These are phyloP conservation scores for Prorocentrum cordatum DNA, from an alignment of 169 alveolate genomes.

Conservation along the genomic window DNA sequence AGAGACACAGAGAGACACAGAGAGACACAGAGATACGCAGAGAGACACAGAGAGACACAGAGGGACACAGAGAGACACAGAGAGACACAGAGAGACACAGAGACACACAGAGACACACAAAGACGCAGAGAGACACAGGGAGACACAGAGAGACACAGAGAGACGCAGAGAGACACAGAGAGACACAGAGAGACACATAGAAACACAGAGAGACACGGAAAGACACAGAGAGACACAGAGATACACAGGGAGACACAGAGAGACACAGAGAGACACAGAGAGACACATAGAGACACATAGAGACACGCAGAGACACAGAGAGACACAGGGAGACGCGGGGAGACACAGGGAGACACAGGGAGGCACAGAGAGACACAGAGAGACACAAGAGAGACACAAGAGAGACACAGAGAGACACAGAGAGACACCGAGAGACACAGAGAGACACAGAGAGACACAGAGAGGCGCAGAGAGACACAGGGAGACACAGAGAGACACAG, in stretches of 20 bases:
- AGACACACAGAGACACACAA: not conserved
- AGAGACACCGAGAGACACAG: slow-evolving; percentile 5
- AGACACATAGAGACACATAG: slow-evolving; percentile 1
- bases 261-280: not conserved
- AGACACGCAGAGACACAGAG: not conserved
- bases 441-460: slow-evolving; percentile 5
- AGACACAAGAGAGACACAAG: not conserved
- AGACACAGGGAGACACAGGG: slow-evolving; percentile 6
- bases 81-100: not conserved
- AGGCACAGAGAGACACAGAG: not conserved
- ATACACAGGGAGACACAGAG: slow-evolving; percentile 3
- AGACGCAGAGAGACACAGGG: not conserved
- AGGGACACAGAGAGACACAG: not conserved
- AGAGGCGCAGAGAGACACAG: not conserved
- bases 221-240: not conserved
- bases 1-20: slow-evolving; percentile 31
- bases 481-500: slow-evolving; percentile 1
- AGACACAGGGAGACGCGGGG: not conserved
- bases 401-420: not conserved
- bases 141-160: not conserved
- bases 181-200: slow-evolving; percentile 3
- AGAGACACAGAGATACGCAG: slow-evolving; percentile 24
- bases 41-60: not conserved
- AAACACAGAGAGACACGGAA: not conserved
- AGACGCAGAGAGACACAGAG: not conserved